Percentiles rank a stretch among this genome's conserved stretches.
Evolutionary conservation across 768 basidiomycete species (phyloP).

Genomic region (Russula sp.): DNA sequence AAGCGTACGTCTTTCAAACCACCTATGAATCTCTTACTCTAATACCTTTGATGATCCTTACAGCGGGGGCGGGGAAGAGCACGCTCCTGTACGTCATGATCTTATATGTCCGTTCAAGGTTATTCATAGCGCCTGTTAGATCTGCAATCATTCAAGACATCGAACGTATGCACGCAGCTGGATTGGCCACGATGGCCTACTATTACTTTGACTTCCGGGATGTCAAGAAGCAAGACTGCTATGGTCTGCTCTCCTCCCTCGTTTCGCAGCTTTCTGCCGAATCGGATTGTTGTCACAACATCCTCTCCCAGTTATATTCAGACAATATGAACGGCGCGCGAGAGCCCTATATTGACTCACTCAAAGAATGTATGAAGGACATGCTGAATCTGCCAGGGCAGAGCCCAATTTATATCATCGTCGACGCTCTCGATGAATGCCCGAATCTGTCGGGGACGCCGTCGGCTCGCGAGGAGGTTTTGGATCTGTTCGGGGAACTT

Average conservation of each 20-base stretch:
- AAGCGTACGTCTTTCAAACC: background rate
- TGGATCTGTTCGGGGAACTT: background rate
- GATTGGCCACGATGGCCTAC: background rate
- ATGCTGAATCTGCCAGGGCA: background rate
- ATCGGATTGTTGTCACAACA: background rate
- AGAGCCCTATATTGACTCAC: background rate
- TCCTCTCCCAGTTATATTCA: background rate
- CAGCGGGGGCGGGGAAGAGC: background rate
- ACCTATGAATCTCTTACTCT: too few relatives aligned
- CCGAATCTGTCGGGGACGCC: background rate
- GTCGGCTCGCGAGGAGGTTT: background rate
- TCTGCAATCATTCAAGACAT: background rate
- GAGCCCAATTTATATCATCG: background rate
- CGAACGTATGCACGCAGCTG: background rate
- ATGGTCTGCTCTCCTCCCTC: background rate
- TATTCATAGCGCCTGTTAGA: background rate
- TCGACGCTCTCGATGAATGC: background rate
- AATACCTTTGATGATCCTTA: constrained; percentile 10
- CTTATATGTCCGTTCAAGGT: too few relatives aligned
- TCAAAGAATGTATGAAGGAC: background rate
- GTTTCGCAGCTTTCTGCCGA: background rate
- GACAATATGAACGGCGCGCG: background rate
- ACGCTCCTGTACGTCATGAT: background rate
- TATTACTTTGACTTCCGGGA: background rate
- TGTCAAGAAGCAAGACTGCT: background rate